Percentiles rank a stretch among this genome's conserved stretches.
Evolutionary conservation across 495 filamentous ascomycete species (phyloP).

Genomic region (Acidiella bohemica): DNA sequence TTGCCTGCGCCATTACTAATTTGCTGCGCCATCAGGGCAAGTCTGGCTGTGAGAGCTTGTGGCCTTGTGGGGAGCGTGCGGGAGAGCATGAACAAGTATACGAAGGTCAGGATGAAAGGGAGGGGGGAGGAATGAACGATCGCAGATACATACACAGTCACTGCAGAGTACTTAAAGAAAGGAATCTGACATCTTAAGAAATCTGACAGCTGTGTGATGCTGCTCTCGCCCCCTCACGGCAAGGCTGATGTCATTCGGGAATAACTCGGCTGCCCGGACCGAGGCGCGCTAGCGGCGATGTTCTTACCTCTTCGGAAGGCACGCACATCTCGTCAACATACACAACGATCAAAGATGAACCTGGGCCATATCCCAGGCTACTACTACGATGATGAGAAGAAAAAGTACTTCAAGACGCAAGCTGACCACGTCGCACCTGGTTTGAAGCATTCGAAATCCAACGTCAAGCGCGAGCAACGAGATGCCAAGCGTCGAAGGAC

Average conservation of each 20-base stretch:
- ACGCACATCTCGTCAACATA: not conserved
- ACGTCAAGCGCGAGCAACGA: constrained; percentile 32
- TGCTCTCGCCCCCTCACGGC: not conserved
- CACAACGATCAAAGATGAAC: constrained; percentile 18
- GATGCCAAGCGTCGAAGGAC: constrained; percentile 15
- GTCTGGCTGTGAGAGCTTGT: constrained; percentile 19
- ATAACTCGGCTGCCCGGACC: too few relatives aligned
- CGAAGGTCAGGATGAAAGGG: not conserved
- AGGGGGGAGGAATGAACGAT: not conserved
- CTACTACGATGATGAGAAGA: constrained; percentile 41
- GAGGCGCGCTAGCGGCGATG: too few relatives aligned
- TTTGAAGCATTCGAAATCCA: constrained; percentile 35
- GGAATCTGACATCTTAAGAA: too few relatives aligned
- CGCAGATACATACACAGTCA: not conserved
- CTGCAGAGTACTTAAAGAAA: not conserved
- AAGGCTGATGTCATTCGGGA: not conserved
- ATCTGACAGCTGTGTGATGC: too few relatives aligned
- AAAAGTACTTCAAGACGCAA: constrained; percentile 45
- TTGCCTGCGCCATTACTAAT: constrained; percentile 1
- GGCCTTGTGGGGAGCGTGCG: constrained; percentile 20
- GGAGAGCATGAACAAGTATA: constrained; percentile 28
- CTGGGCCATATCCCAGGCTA: constrained; percentile 34
- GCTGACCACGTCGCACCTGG: constrained; percentile 35
- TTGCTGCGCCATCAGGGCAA: constrained; percentile 43
- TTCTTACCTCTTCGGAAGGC: not conserved